Evolutionary conservation across 257 asterid species (phyloP).

Genomic region (Nicotiana undulata): DNA sequence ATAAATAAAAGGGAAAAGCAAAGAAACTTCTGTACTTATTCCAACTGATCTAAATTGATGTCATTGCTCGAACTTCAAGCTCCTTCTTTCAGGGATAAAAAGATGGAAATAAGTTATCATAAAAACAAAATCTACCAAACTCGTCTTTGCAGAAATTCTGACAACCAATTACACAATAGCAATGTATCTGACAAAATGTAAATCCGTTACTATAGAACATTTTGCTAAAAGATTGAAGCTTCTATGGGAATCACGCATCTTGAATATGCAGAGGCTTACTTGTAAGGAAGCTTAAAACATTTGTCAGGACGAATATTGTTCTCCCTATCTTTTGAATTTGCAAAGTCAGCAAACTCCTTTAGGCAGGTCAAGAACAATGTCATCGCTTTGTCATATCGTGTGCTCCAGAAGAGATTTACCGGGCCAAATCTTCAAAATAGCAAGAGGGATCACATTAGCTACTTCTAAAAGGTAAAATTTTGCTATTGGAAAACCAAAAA

Average conservation of each 20-base stretch:
- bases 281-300: constrained; percentile 91
- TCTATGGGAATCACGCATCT: background rate
- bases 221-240: background rate
- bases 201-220: background rate
- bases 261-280: constrained; percentile 41
- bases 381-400: constrained; percentile 99
- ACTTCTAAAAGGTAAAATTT: background rate
- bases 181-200: background rate
- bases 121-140: background rate
- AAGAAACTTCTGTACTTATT: background rate
- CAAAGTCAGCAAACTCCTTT: constrained; percentile 95
- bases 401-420: constrained; percentile 97
- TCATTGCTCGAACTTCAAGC: background rate
- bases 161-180: background rate
- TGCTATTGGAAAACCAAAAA: background rate
- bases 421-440: constrained; percentile 83
- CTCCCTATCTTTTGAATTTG: constrained; percentile 81
- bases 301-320: constrained; percentile 79
- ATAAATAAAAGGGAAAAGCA: background rate
- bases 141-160: background rate
- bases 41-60: background rate
- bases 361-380: constrained; percentile 81
- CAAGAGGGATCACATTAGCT: background rate
- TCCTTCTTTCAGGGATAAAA: background rate
- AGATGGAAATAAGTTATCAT: background rate